Conservation (phyloP, 345 rosid genomes). For the Schrenkiella parvula region DNA sequence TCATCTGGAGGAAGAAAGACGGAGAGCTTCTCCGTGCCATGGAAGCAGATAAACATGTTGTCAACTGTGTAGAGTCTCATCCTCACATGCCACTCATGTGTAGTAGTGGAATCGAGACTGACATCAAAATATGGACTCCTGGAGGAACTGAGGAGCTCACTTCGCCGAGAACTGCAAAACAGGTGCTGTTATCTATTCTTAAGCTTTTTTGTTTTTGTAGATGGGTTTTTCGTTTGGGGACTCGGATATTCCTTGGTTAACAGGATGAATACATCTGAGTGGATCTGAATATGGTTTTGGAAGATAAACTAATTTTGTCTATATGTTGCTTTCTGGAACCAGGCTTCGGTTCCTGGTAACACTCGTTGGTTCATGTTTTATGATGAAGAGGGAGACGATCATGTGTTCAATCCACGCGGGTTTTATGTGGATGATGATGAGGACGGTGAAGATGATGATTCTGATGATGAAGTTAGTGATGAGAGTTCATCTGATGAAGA, state of each 20-base stretch:
- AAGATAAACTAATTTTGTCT: neutral
- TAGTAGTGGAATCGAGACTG: constrained; percentile 77
- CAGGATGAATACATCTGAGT: too few species aligned
- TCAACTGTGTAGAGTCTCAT: constrained; percentile 83
- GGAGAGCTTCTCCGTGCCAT: constrained; percentile 82
- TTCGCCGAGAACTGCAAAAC: constrained; percentile 45
- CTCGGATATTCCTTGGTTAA: neutral
- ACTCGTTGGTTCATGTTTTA: neutral
- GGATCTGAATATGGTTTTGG: neutral
- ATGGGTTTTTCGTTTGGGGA: neutral
- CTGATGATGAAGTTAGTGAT: constrained; percentile 14
- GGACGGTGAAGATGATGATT: neutral
- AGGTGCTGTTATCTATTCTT: constrained; percentile 41
- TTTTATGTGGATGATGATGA: neutral
- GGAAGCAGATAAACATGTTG: constrained; percentile 69
- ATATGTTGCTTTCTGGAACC: constrained; percentile 26
- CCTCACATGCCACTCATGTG: constrained; percentile 63
- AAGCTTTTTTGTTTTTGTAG: neutral
- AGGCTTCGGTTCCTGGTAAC: constrained; percentile 9
- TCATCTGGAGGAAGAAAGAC: constrained; percentile 85
- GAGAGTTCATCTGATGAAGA: constrained; percentile 25
- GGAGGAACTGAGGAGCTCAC: constrained; percentile 55
- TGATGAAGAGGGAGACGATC: constrained; percentile 24
- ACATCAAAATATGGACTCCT: constrained; percentile 86
- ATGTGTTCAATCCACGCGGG: neutral